phyloP scores from a whole-genome alignment of 257 asterid species.

The Solanum sparsipilum region DNA sequence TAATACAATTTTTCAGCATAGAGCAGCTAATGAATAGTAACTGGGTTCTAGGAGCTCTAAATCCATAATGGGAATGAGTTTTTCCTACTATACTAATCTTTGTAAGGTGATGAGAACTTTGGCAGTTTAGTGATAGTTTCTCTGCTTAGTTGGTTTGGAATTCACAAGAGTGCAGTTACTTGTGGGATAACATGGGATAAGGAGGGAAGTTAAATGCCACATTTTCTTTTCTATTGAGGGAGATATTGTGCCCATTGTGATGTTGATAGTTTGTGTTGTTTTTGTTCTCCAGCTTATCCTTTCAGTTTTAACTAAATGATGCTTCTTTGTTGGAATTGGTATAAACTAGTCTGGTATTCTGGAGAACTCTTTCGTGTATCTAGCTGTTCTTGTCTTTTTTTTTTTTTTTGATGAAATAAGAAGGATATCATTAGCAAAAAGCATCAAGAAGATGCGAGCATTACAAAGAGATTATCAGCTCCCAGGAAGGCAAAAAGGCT shows the following conservation, averaged over 20 bases:
- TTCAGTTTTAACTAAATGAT: neutral
- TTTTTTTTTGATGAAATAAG: too few relatives aligned
- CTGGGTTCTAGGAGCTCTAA: neutral
- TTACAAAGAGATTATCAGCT: too few relatives aligned
- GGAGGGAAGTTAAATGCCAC: neutral
- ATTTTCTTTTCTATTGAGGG: neutral
- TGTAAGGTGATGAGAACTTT: neutral
- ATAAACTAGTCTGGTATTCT: neutral
- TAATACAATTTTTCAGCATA: neutral
- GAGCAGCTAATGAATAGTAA: neutral
- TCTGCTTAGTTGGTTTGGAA: neutral
- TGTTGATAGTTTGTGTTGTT: neutral
- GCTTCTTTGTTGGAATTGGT: neutral
- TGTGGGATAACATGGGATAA: neutral
- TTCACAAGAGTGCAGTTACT: neutral
- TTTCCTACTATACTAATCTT: neutral
- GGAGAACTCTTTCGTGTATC: neutral
- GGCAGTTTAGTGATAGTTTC: neutral
- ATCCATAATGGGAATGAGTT: neutral
- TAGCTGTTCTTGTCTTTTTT: neutral
- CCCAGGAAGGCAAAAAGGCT: too few relatives aligned
- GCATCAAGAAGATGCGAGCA: too few relatives aligned
- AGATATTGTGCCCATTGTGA: neutral
- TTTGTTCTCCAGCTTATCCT: neutral
- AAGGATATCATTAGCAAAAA: too few relatives aligned